phyloP scores from a whole-genome alignment of 2,329 filamentous ascomycete species.

The Septoria petroselini region DNA sequence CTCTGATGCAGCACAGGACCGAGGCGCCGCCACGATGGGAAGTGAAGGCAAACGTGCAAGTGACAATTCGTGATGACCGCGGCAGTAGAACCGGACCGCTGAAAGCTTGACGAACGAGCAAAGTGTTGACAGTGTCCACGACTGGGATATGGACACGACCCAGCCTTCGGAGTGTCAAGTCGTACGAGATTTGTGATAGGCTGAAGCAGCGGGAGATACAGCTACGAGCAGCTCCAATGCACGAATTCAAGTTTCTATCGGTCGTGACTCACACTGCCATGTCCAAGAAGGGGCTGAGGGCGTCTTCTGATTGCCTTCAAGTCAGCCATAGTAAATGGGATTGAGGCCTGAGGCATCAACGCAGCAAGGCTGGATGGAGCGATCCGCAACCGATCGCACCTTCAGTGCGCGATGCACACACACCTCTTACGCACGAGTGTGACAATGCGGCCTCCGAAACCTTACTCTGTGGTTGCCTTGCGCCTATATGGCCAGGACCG shows the following conservation, averaged over 20 bases:
- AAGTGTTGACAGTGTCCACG: neutral
- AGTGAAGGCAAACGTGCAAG: neutral
- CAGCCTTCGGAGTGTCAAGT: neutral
- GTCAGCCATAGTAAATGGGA: neutral
- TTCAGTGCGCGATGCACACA: too few species aligned
- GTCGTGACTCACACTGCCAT: neutral
- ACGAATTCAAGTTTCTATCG: too few species aligned
- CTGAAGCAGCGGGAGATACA: too few species aligned
- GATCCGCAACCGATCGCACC: neutral
- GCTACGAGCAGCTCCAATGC: too few species aligned
- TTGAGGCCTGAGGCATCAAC: constrained; percentile 1
- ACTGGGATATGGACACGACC: neutral
- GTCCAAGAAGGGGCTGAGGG: neutral
- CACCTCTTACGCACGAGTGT: too few species aligned
- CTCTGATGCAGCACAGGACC: too few species aligned
- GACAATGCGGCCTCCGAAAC: neutral
- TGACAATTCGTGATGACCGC: neutral
- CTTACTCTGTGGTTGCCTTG: too few species aligned
- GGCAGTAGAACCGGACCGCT: too few species aligned
- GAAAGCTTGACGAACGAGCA: neutral
- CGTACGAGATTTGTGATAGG: neutral
- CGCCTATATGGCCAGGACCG: too few species aligned
- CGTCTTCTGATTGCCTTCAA: neutral
- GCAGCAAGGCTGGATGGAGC: constrained; percentile 9
- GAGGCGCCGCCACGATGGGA: neutral